Conservation (phyloP, 1,284 basidiomycete species). For the Cerioporus squamosus region DNA sequence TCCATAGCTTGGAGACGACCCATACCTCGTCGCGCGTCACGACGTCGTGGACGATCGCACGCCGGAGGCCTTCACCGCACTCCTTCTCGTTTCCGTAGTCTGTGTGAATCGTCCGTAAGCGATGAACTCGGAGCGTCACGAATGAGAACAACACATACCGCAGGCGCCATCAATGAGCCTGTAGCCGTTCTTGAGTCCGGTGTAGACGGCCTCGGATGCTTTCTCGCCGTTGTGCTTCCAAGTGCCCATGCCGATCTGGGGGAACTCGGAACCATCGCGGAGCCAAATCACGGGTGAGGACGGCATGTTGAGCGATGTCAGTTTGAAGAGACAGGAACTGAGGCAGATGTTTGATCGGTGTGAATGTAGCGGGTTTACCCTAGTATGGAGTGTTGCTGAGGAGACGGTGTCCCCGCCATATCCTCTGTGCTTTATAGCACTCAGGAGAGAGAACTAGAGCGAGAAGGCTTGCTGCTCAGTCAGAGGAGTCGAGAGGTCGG, state of each 20-base stretch:
- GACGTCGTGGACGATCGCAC: constrained; percentile 43
- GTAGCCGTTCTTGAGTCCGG: constrained; percentile 46
- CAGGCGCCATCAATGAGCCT: constrained; percentile 45
- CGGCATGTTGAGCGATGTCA: constrained; percentile 5
- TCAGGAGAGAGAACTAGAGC: background rate
- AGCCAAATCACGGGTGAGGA: constrained; percentile 13
- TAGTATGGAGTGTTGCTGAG: background rate
- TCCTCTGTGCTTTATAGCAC: background rate
- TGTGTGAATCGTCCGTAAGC: constrained; percentile 5
- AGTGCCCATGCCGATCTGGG: constrained; percentile 32
- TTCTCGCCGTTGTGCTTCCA: constrained; percentile 31
- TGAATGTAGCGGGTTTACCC: background rate
- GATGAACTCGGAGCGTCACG: background rate
- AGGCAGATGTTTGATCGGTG: background rate
- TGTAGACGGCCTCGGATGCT: constrained; percentile 40
- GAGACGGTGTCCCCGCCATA: background rate
- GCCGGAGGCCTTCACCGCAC: constrained; percentile 40
- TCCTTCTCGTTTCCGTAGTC: constrained; percentile 47
- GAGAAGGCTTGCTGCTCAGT: background rate
- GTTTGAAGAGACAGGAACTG: background rate
- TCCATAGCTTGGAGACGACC: constrained; percentile 33
- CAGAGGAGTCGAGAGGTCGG: background rate
- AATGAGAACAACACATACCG: constrained; percentile 12
- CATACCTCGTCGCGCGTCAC: constrained; percentile 46
- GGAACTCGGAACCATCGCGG: constrained; percentile 23